Evolutionary conservation across 2,329 filamentous ascomycete species (phyloP), one percentile per base, ranked within the genome.

Genomic region (Aspergillus jensenii): DNA sequence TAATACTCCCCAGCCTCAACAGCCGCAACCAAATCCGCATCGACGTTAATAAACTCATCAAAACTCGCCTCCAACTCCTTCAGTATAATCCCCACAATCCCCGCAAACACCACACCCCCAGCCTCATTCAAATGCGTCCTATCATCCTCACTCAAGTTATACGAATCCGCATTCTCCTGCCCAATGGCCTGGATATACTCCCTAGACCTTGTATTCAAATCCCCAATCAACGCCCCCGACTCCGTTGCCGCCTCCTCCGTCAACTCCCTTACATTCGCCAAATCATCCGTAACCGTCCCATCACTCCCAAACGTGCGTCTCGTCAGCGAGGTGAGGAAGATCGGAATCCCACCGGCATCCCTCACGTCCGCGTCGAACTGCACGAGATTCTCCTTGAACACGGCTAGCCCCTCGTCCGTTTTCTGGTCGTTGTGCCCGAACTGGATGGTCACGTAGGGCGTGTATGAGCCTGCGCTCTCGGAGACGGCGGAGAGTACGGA

Each of bases 351-450:
- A 2, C 60, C 60, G 3, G 58, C 55, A 8, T 40, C 46, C 15
- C 48, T 19, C 5, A 62, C 52, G 2, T 62, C 60, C 3, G 25
- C 47, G 1, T 59, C 48, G 17, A 62, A 50, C 14, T 17, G 31
- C 31, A 60, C 40, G 2, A 62, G 53, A 15, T 62, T 62, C 1
- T 47, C 35, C 0, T 37, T 23, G 40, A 60, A 62, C 9, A 44
- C 35, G 2, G 35, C 52, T 7, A 62, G 23, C 4, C 55, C 54
- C 8, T n/a, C 17, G 6, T 56, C 44, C 4, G 35, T 31, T 23
- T 62, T 62, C 25, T 62, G 60, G 50, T 62, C 60, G 17, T 62
- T 62, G 25, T 62, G 58, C 1, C 60, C 60, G 17, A 62, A 62
- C 23, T 60, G 60, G 23, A 62, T 52, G 2, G 60, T 60, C 3